phyloP scores from a whole-genome alignment of 768 basidiomycete genomes.

The Leccinum obscurum region DNA sequence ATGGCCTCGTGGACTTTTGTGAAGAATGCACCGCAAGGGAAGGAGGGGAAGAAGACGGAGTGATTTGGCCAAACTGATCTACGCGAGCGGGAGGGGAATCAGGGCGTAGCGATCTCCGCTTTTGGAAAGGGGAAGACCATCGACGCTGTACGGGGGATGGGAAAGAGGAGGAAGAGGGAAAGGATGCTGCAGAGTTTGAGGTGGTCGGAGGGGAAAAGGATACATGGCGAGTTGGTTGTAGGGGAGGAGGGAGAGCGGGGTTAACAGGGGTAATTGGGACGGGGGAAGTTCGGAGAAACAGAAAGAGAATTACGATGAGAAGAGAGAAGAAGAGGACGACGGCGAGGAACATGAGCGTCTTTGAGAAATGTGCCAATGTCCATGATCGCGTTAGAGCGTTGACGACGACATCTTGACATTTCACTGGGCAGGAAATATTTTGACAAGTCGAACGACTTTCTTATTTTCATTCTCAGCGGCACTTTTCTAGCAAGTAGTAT shows the following conservation, averaged over 20 bases:
- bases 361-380: too few species aligned
- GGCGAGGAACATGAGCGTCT: constrained; percentile 14
- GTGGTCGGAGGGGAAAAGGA: constrained; percentile 9
- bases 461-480: constrained; percentile 16
- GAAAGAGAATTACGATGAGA: background rate
- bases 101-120: background rate
- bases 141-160: background rate
- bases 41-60: background rate
- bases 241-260: background rate
- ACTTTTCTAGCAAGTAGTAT: constrained; percentile 14
- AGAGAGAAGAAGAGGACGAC: constrained; percentile 4
- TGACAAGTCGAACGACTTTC: constrained; percentile 21
- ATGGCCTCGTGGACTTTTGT: background rate
- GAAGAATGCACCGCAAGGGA: background rate
- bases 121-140: constrained; percentile 7
- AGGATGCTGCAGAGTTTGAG: background rate
- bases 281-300: background rate
- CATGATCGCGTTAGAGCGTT: background rate
- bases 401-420: background rate
- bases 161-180: background rate
- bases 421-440: background rate
- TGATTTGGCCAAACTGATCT: constrained; percentile 12
- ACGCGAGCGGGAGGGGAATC: background rate
- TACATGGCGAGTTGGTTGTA: constrained; percentile 17
- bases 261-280: background rate